These are phyloP conservation scores for Rhizopogon parksii DNA, from an alignment of 1,284 basidiomycete species.

Conservation along the genomic window DNA sequence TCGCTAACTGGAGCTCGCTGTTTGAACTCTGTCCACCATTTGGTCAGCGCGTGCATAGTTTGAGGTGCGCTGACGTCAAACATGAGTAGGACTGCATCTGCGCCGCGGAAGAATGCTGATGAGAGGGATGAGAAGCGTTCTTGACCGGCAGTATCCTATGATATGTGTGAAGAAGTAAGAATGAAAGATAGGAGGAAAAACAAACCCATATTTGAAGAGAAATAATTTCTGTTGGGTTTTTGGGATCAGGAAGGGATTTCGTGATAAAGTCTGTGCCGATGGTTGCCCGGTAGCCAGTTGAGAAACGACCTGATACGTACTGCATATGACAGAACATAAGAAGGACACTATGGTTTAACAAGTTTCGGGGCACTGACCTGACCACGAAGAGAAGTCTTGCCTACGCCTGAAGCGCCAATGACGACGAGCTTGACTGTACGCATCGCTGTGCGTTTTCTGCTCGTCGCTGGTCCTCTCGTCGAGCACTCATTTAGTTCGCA, in stretches of 20 bases:
- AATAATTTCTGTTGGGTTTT: conserved; percentile 44
- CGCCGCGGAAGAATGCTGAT: conserved; percentile 74
- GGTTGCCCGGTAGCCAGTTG: conserved; percentile 69
- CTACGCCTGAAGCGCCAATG: conserved; percentile 70
- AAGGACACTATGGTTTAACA: not conserved
- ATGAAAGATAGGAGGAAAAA: conserved; percentile 14
- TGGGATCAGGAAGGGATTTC: conserved; percentile 60
- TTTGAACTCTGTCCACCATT: conserved; percentile 74
- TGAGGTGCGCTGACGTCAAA: conserved; percentile 66
- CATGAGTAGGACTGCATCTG: conserved; percentile 75
- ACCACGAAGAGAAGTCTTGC: conserved; percentile 66
- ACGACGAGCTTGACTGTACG: conserved; percentile 71
- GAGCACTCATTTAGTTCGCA: conserved; percentile 11
- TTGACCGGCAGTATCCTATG: conserved; percentile 72
- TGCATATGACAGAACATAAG: conserved; percentile 20
- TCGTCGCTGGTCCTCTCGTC: not conserved
- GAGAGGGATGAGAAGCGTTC: conserved; percentile 78
- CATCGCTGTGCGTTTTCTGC: conserved; percentile 30
- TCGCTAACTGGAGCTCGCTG: conserved; percentile 58
- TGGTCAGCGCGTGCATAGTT: conserved; percentile 50
- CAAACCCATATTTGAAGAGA: conserved; percentile 75
- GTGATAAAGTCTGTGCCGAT: conserved; percentile 81
- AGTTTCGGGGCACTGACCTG: conserved; percentile 41
- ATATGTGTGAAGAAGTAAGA: conserved; percentile 9
- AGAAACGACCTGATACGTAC: conserved; percentile 72